Evolutionary conservation across 768 basidiomycete genomes (phyloP).

Genomic region (Scleroderma citrinum): DNA sequence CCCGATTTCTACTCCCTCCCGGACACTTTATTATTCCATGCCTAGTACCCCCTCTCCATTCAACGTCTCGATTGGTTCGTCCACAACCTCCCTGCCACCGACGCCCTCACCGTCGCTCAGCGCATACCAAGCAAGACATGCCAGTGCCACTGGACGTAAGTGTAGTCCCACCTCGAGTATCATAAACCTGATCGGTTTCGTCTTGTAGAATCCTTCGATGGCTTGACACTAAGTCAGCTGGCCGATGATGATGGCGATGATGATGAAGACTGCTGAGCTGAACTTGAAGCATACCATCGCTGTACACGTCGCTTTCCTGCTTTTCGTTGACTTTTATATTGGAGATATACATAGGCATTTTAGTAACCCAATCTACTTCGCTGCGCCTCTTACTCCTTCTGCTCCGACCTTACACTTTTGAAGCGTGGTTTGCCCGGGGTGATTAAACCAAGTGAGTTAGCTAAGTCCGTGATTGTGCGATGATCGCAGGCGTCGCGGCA

Average conservation of each 20-base stretch:
- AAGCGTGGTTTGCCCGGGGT: no score
- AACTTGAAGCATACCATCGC: background rate
- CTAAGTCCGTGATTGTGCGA: no score
- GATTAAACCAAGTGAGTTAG: no score
- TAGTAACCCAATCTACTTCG: no score
- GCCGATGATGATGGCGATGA: constrained; percentile 15
- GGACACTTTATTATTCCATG: constrained; percentile 28
- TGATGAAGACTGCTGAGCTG: constrained; percentile 18
- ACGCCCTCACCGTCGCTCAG: constrained; percentile 36
- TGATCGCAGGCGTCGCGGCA: no score
- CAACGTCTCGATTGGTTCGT: constrained; percentile 28
- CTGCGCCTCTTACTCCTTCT: no score
- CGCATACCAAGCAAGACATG: constrained; percentile 35
- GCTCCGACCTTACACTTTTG: no score
- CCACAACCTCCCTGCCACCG: constrained; percentile 22
- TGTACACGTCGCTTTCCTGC: background rate
- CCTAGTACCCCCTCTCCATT: constrained; percentile 36
- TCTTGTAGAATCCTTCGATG: constrained; percentile 24
- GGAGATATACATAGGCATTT: no score
- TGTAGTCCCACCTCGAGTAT: background rate
- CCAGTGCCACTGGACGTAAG: constrained; percentile 32
- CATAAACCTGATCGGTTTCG: background rate
- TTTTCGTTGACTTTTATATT: background rate
- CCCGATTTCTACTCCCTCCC: constrained; percentile 28
- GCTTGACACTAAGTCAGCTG: constrained; percentile 20